Conservation (phyloP, 305 asterid genomes). For the Fraxinus angustifolia region DNA sequence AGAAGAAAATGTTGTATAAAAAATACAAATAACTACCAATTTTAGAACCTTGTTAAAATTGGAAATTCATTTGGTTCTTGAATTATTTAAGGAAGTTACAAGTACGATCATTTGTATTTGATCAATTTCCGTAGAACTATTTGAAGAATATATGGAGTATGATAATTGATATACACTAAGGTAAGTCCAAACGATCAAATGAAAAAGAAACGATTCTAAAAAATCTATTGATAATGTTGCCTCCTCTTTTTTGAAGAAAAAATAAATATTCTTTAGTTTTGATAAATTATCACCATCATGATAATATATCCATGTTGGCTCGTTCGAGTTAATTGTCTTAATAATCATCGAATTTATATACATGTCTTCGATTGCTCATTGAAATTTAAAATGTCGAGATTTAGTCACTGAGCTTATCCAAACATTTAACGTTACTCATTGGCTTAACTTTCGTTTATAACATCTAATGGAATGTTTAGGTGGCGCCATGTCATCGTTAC, state of each 20-base stretch:
- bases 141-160: background rate
- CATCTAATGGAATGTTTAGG: background rate
- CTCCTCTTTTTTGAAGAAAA: background rate
- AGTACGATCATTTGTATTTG: background rate
- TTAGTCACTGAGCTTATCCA: background rate
- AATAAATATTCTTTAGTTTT: background rate
- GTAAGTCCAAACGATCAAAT: background rate
- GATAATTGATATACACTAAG: background rate
- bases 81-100: background rate
- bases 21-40: background rate
- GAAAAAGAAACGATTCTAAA: background rate
- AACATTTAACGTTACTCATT: background rate
- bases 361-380: too few species aligned
- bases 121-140: background rate
- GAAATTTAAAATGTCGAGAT: too few species aligned
- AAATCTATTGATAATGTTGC: background rate
- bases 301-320: background rate
- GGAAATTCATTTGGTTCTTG: background rate
- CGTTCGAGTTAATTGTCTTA: background rate
- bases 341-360: too few species aligned
- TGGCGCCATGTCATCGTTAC: background rate
- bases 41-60: background rate
- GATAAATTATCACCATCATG: background rate
- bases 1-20: background rate
- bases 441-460: background rate